Evolutionary conservation across 495 filamentous ascomycete species (phyloP).

Genomic region (Penicillium coprophilum): DNA sequence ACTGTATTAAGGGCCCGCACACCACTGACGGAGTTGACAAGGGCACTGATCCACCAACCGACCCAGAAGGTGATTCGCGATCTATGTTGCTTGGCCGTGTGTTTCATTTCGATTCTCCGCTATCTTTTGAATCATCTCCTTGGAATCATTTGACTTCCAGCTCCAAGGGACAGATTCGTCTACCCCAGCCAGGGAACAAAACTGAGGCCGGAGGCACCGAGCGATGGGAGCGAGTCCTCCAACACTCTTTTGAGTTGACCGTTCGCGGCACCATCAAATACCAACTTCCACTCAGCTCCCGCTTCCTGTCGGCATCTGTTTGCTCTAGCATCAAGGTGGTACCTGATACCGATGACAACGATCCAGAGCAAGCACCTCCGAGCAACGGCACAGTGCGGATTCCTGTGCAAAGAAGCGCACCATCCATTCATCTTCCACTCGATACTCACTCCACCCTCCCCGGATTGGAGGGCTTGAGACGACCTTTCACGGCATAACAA

Average conservation of each 20-base stretch:
- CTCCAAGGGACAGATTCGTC: slow-evolving; percentile 78
- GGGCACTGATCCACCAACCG: slow-evolving; percentile 70
- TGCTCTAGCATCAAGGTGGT: slow-evolving; percentile 52
- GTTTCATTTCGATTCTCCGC: slow-evolving; percentile 77
- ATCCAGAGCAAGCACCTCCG: slow-evolving; percentile 17
- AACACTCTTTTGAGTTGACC: slow-evolving; percentile 89
- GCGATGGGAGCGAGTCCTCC: slow-evolving; percentile 86
- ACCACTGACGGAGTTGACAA: slow-evolving; percentile 54
- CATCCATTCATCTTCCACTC: slow-evolving; percentile 13
- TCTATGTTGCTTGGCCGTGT: slow-evolving; percentile 91
- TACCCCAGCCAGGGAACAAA: slow-evolving; percentile 81
- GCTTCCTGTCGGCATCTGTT: slow-evolving; percentile 55
- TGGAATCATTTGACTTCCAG: slow-evolving; percentile 62
- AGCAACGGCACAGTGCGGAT: slow-evolving; percentile 34
- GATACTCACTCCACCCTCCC: slow-evolving; percentile 9
- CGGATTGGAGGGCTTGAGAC: slow-evolving; percentile 19
- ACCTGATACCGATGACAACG: slow-evolving; percentile 43
- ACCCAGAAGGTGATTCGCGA: slow-evolving; percentile 64
- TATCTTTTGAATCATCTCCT: slow-evolving; percentile 85
- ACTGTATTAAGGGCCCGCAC: slow-evolving; percentile 20
- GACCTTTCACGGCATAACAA: slow-evolving; percentile 32
- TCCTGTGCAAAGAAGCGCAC: slow-evolving; percentile 5
- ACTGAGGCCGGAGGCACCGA: slow-evolving; percentile 83
- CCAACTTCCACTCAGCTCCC: slow-evolving; percentile 76
- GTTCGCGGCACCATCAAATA: slow-evolving; percentile 89